These are phyloP conservation scores for Ophiocordyceps sinensis DNA, from an alignment of 2,329 filamentous ascomycete species.

Conservation along the genomic window DNA sequence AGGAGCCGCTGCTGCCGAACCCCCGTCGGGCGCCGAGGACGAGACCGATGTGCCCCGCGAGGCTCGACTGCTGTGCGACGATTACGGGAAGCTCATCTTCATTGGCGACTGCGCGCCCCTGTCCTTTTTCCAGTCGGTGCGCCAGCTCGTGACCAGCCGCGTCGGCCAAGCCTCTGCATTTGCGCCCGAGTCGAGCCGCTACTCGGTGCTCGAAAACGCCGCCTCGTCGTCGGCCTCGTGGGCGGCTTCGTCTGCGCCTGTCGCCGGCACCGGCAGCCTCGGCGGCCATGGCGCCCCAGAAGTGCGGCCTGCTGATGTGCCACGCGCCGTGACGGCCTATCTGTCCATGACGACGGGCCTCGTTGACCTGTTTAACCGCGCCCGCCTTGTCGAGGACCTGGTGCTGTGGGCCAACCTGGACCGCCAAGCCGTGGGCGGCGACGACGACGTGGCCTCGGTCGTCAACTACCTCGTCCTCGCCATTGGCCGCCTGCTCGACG, in stretches of 20 bases:
- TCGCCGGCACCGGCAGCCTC: background rate
- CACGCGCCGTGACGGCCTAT: slow-evolving; percentile 19
- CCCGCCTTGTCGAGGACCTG: slow-evolving; percentile 23
- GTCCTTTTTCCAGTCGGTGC: slow-evolving; percentile 40
- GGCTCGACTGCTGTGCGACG: slow-evolving; percentile 34
- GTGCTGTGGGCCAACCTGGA: slow-evolving; percentile 24
- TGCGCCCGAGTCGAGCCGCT: slow-evolving; percentile 33
- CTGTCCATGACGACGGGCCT: slow-evolving; percentile 27
- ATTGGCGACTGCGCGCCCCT: slow-evolving; percentile 42
- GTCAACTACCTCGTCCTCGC: slow-evolving; percentile 36
- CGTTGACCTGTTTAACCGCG: slow-evolving; percentile 32
- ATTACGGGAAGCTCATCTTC: slow-evolving; percentile 39
- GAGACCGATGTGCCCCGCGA: slow-evolving; percentile 40
- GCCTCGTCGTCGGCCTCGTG: slow-evolving; percentile 6
- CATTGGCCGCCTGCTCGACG: slow-evolving; percentile 28
- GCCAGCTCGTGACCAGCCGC: slow-evolving; percentile 33
- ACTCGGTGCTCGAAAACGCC: slow-evolving; percentile 33
- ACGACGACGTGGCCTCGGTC: slow-evolving; percentile 22
- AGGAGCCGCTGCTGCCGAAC: background rate
- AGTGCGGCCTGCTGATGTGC: slow-evolving; percentile 13
- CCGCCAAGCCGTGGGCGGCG: background rate
- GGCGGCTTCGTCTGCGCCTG: background rate
- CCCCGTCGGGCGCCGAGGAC: slow-evolving; percentile 22
- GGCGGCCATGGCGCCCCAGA: slow-evolving; percentile 6
- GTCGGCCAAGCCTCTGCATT: slow-evolving; percentile 33